Base-by-base conservation (phyloP, 768 basidiomycete genomes). In the Podaxis carcinomalis region DNA sequence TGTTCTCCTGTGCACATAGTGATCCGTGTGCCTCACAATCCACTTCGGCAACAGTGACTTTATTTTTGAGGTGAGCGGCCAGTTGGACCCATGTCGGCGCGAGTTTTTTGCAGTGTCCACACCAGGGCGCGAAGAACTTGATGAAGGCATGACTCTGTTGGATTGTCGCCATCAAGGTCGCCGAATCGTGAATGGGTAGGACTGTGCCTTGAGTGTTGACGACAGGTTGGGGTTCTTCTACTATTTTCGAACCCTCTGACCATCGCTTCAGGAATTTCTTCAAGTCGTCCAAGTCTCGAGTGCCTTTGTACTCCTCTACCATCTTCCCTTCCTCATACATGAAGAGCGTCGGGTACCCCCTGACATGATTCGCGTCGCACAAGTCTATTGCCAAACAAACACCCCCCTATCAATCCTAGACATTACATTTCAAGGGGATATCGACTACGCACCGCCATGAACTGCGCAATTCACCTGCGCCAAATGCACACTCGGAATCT, bases 81-180 rank as follows among this genome's bases (percentile, higher is more conserved):
- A 99, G 82, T 52, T 89, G 78, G 1, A 75, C 76, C 92, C 94
- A 98, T 0, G 77, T 80, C 55, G 88, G 94, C 0, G 92, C 92
- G 1, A 98, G 80, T 69, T 92, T 92, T 77, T 97, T 95, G 82
- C 96, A 99, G 74, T 98, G 95, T 3, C 92, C 92, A 70, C 95
- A 98, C 92, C 95, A 98, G 0, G 95, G 95, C 0, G 95, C 96
- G 70, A 83, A 98, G 78, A 92, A 98, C 65, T 80, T 75, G 69
- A 79, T 75, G 75, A 90, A 77, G 44, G 81, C 71, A 54, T 83
- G 72, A 51, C 79, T 77, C 61, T 76, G 64, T 1, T 70, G 65
- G 7, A 83, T 70, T 1, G 76, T 73, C 23, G 64, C 53, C 10
- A 74, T 65, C 65, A 86, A 83, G 1, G 75, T 72, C 9, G 74